Base-by-base conservation (phyloP, 495 filamentous ascomycete species). In the Oidiodendron maius region DNA sequence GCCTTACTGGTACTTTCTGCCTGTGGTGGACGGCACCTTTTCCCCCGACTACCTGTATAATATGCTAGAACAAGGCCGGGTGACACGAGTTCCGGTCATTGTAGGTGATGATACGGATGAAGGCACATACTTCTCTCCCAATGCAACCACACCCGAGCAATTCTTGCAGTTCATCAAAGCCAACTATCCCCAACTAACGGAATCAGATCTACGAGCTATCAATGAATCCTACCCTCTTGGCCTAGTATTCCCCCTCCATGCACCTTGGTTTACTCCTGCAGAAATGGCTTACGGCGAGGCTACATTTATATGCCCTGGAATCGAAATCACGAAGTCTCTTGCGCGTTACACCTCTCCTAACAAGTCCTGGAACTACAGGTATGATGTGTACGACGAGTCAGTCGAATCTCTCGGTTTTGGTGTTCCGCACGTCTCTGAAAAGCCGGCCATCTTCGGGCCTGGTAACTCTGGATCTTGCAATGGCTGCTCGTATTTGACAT, bases 21-120 rank as follows among this genome's bases (percentile, higher is more conserved):
- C 3, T 57, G 84, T n/a, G 83, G 86, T 51, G 57, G 66, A 41
- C 74, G 80, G n/a, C n/a, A n/a, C n/a, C 51, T 66, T 89, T 23
- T 63, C 83, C 40, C 67, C 56, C 18, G 75, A 83, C 48, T 69
- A 77, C 46, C 83, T 83, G 1, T 82, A 81, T 52, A 59, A 57
- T 13, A 64, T 80, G 32, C 82, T 83, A 56, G 62, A 67, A 4
- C 42, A 74, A 22, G 81, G 81, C 5, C 66, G 69, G 21, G 86
- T 85, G 64, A 67, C 83, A 61, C 78, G 75, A 53, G 72, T 88
- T 6, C 84, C 86, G 5, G 71, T 79, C 10, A 82, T 90, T 20
- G 80, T 77, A 52, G 84, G 54, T 28, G 32, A 40, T 49, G 77
- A 76, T 57, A 84, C 82, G 22, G 78, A 90, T 60, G 84, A 84